Evolutionary conservation across 345 rosid genomes (phyloP).

Genomic region (Sonneratia alba): DNA sequence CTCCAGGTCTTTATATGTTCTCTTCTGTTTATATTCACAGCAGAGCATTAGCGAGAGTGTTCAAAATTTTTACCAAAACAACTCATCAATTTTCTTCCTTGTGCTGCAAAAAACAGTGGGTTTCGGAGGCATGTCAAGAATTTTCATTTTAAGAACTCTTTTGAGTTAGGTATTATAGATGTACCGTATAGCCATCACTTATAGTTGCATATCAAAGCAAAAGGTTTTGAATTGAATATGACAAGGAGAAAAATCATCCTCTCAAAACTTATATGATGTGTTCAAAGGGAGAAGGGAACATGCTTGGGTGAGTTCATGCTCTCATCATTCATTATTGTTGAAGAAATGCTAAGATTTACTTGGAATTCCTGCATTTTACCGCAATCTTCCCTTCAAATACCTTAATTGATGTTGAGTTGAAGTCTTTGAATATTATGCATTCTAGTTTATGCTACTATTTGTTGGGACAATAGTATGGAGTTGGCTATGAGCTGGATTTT

Average conservation of each 20-base stretch:
- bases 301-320: background rate
- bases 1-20: conserved; percentile 47
- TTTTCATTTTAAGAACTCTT: background rate
- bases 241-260: background rate
- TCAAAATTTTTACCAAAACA: background rate
- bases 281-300: background rate
- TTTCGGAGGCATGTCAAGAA: too few relatives aligned
- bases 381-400: background rate
- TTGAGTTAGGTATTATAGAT: background rate
- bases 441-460: background rate
- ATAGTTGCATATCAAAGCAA: background rate
- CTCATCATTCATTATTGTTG: background rate
- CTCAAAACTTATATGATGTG: background rate
- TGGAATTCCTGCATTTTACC: background rate
- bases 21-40: background rate
- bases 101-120: background rate
- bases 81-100: background rate
- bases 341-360: background rate
- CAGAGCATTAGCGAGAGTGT: background rate
- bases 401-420: background rate
- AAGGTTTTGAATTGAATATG: background rate
- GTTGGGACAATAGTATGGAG: background rate
- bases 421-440: background rate
- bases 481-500: background rate
- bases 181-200: background rate